Base-by-base conservation (phyloP, 1,284 basidiomycete genomes). In the Sutorius eximius region DNA sequence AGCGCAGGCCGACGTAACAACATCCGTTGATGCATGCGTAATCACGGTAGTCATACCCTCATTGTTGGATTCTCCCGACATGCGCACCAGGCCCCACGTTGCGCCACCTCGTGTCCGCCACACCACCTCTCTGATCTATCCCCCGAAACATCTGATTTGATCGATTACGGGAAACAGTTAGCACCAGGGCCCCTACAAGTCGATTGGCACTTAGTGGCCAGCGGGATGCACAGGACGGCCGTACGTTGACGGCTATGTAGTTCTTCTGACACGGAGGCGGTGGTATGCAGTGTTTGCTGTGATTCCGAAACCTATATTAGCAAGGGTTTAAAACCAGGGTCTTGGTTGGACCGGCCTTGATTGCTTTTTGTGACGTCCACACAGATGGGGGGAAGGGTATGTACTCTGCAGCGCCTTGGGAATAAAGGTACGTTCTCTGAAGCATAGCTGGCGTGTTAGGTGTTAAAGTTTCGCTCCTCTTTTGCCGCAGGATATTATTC, bases 211-310 rank as follows among this genome's bases (percentile, higher is more conserved):
- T 41, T n/a, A 9, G 51, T 51, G 58, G 60, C 32, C 36, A 30
- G 43, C 9, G 46, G 29, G 1, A 22, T 33, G 10, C 27, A 51
- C 42, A 42, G 45, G 32, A 11, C 16, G 37, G 27, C 44, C 38
- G 1, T 33, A 8, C 33, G 13, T 29, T 41, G 5, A 53, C 16
- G 45, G 42, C 44, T 29, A 56, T 51, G 44, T 37, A 13, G 32
- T 36, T 22, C 18, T 20, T 37, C 24, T 41, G 27, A 45, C 37
- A 20, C 27, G 37, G 34, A 55, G 18, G 63, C 53, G n/a, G 34
- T 61, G 59, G 22, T 36, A 45, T 60, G 51, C 59, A 29, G 54
- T 64, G 53, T 24, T 52, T 60, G 59, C 64, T 66, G 64, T 64
- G 50, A 44, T 18, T 34, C 34, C 34, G 51, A 24, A 49, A 37